Conservation (phyloP, 441 rosid species). For the Daphne laureola region DNA sequence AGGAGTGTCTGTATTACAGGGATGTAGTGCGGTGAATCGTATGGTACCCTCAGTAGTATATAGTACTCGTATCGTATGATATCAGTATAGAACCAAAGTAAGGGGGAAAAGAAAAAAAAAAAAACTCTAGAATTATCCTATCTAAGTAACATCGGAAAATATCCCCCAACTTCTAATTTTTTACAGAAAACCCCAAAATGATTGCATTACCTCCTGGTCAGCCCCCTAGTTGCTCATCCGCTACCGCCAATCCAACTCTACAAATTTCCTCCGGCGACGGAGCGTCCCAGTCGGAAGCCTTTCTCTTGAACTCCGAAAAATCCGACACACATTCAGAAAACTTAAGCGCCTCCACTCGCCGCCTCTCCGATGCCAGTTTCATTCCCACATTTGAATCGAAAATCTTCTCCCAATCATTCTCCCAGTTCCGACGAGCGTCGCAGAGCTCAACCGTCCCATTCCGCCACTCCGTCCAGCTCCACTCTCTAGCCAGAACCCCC, state of each 20-base stretch:
- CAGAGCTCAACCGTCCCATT: constrained; percentile 54
- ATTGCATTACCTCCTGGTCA: too few species aligned
- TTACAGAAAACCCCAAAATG: too few species aligned
- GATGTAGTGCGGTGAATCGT: constrained; percentile 36
- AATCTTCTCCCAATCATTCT: constrained; percentile 59
- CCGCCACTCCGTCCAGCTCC: constrained; percentile 95
- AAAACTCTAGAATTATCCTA: background rate
- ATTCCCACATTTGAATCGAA: constrained; percentile 49
- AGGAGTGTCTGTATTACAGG: too few species aligned
- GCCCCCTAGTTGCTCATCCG: background rate
- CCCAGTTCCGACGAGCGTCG: constrained; percentile 73
- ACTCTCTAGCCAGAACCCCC: constrained; percentile 34
- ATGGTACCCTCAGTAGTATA: too few species aligned
- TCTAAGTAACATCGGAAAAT: background rate
- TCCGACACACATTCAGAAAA: constrained; percentile 44
- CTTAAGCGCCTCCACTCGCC: constrained; percentile 21
- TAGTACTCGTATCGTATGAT: too few species aligned
- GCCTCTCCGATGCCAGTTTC: constrained; percentile 40
- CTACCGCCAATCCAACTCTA: constrained; percentile 27
- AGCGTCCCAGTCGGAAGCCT: constrained; percentile 48
- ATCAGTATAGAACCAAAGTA: background rate
- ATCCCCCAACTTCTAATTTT: too few species aligned
- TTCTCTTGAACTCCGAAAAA: constrained; percentile 41
- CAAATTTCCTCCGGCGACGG: constrained; percentile 63
- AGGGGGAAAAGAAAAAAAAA: background rate